Conservation (phyloP, 805 yeast genomes). For the Ogataea neopini region DNA sequence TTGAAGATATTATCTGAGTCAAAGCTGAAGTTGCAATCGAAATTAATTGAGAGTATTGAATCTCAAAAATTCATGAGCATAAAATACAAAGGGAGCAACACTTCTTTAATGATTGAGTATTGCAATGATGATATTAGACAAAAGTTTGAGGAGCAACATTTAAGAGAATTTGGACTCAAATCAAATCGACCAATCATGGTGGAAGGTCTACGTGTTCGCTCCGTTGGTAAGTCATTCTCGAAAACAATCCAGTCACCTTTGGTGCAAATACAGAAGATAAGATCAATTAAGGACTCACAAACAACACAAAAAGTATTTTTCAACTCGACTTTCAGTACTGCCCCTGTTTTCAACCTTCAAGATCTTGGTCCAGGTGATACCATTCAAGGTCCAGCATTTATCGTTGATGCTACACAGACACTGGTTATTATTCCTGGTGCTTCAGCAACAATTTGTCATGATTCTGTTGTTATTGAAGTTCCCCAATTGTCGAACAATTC, state of each 20-base stretch:
- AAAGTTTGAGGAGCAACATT: slow-evolving; percentile 55
- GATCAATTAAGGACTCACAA: slow-evolving; percentile 45
- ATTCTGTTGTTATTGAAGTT: slow-evolving; percentile 34
- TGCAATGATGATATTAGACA: slow-evolving; percentile 34
- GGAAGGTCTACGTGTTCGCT: slow-evolving; percentile 75
- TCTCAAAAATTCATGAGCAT: slow-evolving; percentile 70
- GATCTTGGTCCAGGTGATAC: slow-evolving; percentile 51
- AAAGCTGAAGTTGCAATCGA: slow-evolving; percentile 35
- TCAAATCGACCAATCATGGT: slow-evolving; percentile 52
- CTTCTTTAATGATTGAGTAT: slow-evolving; percentile 65
- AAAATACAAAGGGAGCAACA: slow-evolving; percentile 84
- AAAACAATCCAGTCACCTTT: slow-evolving; percentile 21
- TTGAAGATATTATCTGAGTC: slow-evolving; percentile 1
- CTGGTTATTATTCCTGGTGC: slow-evolving; percentile 36
- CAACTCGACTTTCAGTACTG: slow-evolving; percentile 45
- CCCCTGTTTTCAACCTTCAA: slow-evolving; percentile 56
- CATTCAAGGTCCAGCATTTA: slow-evolving; percentile 49
- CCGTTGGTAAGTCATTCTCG: slow-evolving; percentile 56
- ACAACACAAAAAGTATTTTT: slow-evolving; percentile 36
- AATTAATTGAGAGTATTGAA: slow-evolving; percentile 41
- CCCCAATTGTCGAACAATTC: slow-evolving; percentile 28
- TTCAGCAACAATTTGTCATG: slow-evolving; percentile 32
- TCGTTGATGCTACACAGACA: slow-evolving; percentile 40
- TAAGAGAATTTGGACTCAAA: slow-evolving; percentile 72
- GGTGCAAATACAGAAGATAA: slow-evolving; percentile 18